These are phyloP conservation scores for Cadophora gregata DNA, from an alignment of 2,329 filamentous ascomycete genomes.

Conservation along the genomic window DNA sequence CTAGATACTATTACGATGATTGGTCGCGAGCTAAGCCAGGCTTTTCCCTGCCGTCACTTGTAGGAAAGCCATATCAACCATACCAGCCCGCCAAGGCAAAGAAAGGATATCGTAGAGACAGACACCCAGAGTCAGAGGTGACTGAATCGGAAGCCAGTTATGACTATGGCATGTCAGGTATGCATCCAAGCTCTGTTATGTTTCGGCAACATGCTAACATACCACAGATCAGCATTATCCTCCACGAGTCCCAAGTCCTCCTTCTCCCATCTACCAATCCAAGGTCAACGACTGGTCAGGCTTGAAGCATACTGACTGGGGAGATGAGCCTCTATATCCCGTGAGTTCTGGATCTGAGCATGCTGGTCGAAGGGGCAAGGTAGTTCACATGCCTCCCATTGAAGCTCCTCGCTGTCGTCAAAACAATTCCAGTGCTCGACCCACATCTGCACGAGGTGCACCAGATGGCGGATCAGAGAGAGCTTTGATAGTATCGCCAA, in stretches of 20 bases:
- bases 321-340: conserved; percentile 17
- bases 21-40: conserved; percentile 25
- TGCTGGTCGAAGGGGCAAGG: not conserved
- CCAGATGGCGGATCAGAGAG: conserved; percentile 10
- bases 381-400: not conserved
- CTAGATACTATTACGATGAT: conserved; percentile 33
- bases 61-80: conserved; percentile 4
- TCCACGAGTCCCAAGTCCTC: conserved; percentile 30
- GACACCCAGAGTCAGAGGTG: conserved; percentile 19
- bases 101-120: conserved; percentile 25
- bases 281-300: not conserved
- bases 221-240: conserved; percentile 7
- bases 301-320: conserved; percentile 8
- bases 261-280: conserved; percentile 10
- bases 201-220: conserved; percentile 13
- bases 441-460: conserved; percentile 17
- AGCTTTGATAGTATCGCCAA: conserved; percentile 16
- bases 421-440: conserved; percentile 19
- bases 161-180: not conserved
- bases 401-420: not conserved
- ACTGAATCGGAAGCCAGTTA: conserved; percentile 26
- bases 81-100: conserved; percentile 2
- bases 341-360: conserved; percentile 7
- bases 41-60: not conserved
- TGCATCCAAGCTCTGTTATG: not conserved